Evolutionary conservation across 1,139 yeast species (phyloP).

Genomic region (Zygosaccharomyces pseudobailii): DNA sequence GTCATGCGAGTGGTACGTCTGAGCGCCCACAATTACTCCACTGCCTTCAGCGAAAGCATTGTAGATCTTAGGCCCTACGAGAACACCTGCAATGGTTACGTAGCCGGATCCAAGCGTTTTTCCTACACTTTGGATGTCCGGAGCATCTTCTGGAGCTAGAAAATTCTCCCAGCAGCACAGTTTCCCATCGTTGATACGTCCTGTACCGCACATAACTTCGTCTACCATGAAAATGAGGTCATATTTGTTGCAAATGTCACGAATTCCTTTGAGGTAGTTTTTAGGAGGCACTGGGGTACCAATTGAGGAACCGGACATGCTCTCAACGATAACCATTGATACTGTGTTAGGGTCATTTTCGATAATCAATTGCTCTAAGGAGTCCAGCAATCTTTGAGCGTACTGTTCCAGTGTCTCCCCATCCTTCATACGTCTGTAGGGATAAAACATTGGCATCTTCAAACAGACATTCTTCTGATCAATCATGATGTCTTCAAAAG

Average conservation of each 20-base stretch:
- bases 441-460: conserved; percentile 40
- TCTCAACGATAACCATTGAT: conserved; percentile 51
- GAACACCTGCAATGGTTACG: conserved; percentile 57
- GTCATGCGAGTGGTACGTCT: conserved; percentile 59
- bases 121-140: conserved; percentile 59
- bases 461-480: conserved; percentile 26
- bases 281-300: conserved; percentile 56
- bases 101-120: conserved; percentile 62
- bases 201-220: conserved; percentile 66
- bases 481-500: conserved; percentile 41
- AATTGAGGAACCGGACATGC: conserved; percentile 54
- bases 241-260: conserved; percentile 52
- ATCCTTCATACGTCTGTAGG: conserved; percentile 46
- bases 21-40: conserved; percentile 47
- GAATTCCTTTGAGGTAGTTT: conserved; percentile 52
- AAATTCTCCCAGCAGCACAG: conserved; percentile 52
- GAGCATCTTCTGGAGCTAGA: conserved; percentile 44
- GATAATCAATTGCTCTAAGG: conserved; percentile 46
- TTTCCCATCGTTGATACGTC: conserved; percentile 44
- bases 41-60: conserved; percentile 44
- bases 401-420: conserved; percentile 50
- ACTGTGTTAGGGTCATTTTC: conserved; percentile 51
- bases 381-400: conserved; percentile 41
- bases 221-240: conserved; percentile 55
- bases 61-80: conserved; percentile 48